Evolutionary conservation across 225 moss, liverwort and hornwort genomes (phyloP).

Genomic region (Marchantia paleacea): DNA sequence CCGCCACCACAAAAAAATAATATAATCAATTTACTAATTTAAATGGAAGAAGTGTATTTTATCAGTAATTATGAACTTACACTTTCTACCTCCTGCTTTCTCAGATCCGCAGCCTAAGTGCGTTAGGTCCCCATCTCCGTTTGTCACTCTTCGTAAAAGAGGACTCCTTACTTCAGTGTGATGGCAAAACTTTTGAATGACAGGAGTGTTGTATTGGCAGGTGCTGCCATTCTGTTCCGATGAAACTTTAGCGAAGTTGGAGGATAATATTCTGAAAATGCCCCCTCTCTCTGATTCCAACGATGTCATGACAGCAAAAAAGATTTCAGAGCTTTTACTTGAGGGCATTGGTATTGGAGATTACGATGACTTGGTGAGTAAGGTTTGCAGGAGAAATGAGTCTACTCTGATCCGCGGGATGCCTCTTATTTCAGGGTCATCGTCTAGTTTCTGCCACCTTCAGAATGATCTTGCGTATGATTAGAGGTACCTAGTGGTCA

Average conservation of each 20-base stretch:
- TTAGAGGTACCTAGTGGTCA: no score
- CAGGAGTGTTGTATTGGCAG: constrained; percentile 49
- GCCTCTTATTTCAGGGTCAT: no score
- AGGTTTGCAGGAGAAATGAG: no score
- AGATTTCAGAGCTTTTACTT: constrained; percentile 75
- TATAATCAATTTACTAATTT: no score
- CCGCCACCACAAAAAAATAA: no score
- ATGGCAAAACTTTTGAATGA: neutral
- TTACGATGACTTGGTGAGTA: constrained; percentile 62
- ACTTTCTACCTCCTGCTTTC: neutral
- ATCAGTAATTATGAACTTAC: no score
- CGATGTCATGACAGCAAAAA: constrained; percentile 60
- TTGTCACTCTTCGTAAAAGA: neutral
- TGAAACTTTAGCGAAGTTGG: constrained; percentile 67
- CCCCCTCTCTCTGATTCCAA: constrained; percentile 73
- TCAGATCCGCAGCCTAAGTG: neutral
- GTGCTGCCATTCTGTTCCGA: constrained; percentile 98
- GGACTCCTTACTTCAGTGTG: neutral
- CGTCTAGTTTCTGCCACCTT: no score
- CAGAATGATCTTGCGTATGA: no score
- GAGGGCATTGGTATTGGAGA: constrained; percentile 90
- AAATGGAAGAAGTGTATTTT: no score
- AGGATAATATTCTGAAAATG: constrained; percentile 84
- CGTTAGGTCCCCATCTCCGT: no score
- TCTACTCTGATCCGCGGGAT: no score